These are phyloP conservation scores for Xanthoconium separans DNA, from an alignment of 1,284 basidiomycete species.

Conservation along the genomic window DNA sequence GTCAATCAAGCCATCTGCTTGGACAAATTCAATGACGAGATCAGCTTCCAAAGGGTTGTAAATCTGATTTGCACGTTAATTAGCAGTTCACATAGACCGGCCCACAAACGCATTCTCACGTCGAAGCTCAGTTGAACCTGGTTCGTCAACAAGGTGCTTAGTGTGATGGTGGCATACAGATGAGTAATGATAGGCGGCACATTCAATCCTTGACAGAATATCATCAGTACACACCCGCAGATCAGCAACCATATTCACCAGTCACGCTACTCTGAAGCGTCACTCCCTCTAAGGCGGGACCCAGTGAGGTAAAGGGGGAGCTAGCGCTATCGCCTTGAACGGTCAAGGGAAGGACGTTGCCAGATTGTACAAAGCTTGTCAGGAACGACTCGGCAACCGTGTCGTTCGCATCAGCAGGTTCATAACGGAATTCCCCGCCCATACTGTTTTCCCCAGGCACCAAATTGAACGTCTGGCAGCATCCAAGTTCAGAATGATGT, in stretches of 20 bases:
- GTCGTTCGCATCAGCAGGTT: conserved; percentile 63
- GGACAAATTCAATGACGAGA: conserved; percentile 54
- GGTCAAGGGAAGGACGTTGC: conserved; percentile 45
- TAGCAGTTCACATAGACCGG: not conserved
- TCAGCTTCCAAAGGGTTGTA: conserved; percentile 59
- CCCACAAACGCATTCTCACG: conserved; percentile 32
- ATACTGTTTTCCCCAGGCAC: conserved; percentile 58
- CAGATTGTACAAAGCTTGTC: conserved; percentile 53
- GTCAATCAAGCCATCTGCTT: conserved; percentile 52
- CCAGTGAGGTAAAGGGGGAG: conserved; percentile 63
- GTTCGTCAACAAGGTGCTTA: conserved; percentile 49
- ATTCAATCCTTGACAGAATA: conserved; percentile 40
- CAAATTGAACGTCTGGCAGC: conserved; percentile 50
- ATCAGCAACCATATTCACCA: conserved; percentile 34
- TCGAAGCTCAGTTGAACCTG: conserved; percentile 55
- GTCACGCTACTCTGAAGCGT: conserved; percentile 49
- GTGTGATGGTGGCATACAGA: conserved; percentile 49
- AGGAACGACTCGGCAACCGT: conserved; percentile 59
- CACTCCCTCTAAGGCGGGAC: conserved; percentile 56
- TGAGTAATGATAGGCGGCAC: conserved; percentile 42
- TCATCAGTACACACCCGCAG: conserved; percentile 9
- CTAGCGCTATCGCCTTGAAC: conserved; percentile 61
- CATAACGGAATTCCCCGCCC: conserved; percentile 65
- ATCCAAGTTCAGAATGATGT: not conserved
- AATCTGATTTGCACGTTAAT: conserved; percentile 33